Base-by-base conservation (phyloP, 2,329 filamentous ascomycete genomes). In the Colletotrichum liriopes region DNA sequence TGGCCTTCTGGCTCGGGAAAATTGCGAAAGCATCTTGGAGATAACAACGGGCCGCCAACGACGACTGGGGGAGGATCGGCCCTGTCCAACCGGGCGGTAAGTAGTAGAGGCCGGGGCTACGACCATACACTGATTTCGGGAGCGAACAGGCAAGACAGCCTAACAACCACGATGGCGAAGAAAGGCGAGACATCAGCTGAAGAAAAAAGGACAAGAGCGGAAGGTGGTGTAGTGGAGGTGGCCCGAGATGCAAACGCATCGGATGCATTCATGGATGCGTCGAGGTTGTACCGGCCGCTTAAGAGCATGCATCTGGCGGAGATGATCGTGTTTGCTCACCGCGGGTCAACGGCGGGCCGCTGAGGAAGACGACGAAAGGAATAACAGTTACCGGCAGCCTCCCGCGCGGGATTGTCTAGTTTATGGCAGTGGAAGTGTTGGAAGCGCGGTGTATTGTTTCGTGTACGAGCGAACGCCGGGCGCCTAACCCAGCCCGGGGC, bases 351-450 rank as follows among this genome's bases (percentile, higher is more conserved):
- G 32, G 39, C 32, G 47, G 35, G 32, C 29, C 32, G 47, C 35
- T 18, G 29, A 37, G n/a, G 39, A 45, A 32, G 58, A 35, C n/a
- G 58, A 47, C 49, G 41, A 32, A 29, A 51, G 43, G 49, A 12
- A 20, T 65, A 20, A n/a, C 43, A 26, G 20, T 55, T 56, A 67
- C 49, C 55, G 47, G 67, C 67, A 71, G 39, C 23, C 29, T 67
- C n/a, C 55, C 55, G 60, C 54, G 23, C 32, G 45, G 32, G 39
- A 55, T 47, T 39, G 37, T 41, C 23, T 49, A 39, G 47, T 62
- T 55, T 23, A 20, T 52, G 43, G 11, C 52, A 16, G 16, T 29
- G 55, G 26, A 49, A 49, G n/a, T 52, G 11, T 14, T 39, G n/a
- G 47, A 12, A n/a, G n/a, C 20, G 51, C 39, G 65, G 59, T 20